Evolutionary conservation across 2,329 filamentous ascomycete genomes (phyloP), one percentile per base, ranked within the genome.

Genomic region (Pseudogymnoascus verrucosus): DNA sequence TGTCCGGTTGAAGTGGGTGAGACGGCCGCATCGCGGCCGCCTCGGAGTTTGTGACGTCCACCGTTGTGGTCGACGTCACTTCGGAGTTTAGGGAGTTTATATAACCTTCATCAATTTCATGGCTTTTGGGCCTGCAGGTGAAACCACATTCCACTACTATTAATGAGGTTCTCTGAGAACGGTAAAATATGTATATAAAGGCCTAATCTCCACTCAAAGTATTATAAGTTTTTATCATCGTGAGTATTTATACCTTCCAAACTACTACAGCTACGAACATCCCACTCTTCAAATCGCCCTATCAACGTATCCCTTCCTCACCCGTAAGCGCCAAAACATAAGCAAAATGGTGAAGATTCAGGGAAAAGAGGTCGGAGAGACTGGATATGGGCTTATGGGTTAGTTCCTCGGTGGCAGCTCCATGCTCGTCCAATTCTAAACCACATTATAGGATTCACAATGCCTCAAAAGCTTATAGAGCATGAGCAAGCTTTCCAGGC

Each of bases 401-500:
- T 54, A 31, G 47, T 31, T 16, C 47, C 26, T 16, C 47, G 8
- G 16, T 11, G 26, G 14, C 26, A 54, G 23, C 11, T 14, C 3
- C 6, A 60, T 21, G 21, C 4, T 21, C 34, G 23, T 39, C 6
- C 34, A 14, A 37, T 36, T 60, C 57, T 60, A 23, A 60, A 19
- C 21, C 5, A 16, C 21, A 23, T 31, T 12, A 26, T 23, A 54
- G 69, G 69, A 57, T 66, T 71, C 26, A 71, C 69, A 34, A 68
- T 63, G 65, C 65, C 65, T 1, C 62, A 64, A n/a, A 61, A 64
- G 12, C 61, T 47, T 3, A 69, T 78, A 11, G 19, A 60, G 37
- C 57, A 31, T 1, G 77, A 82, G 14, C 74, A 81, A 65, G 77
- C 80, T 47, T 78, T 85, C 63, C 79, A 78, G 36, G 79, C 81